Evolutionary conservation across 2,329 filamentous ascomycete genomes (phyloP), one percentile per base, ranked within the genome.

Genomic region (Penicillium sp.): DNA sequence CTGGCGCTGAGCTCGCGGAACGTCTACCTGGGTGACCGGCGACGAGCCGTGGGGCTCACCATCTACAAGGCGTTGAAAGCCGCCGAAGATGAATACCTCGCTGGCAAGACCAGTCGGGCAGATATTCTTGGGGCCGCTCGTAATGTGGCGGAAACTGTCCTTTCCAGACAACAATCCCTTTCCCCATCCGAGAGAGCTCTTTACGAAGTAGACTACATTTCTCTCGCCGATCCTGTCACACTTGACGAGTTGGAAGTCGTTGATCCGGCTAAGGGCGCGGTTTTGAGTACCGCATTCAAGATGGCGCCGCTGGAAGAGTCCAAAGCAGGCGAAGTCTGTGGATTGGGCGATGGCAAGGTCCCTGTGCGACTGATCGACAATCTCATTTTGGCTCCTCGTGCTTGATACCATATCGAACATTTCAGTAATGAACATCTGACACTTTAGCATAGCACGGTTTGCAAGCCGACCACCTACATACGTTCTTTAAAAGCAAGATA

Each of bases 351-450:
- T 48, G 83, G 82, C 3, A 84, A 84, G 1, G 87, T 87, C 15
- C 67, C 83, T 1, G 93, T 98, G 42, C 78, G 93, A 54, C 72
- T 98, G 69, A 96, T 98, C 66, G 93, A 98, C 65, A 98, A 98
- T 63, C 83, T 97, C 57, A 84, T 95, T 48, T 66, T 91, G 31
- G 71, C 76, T 58, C 64, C 70, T 42, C 60, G 47, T 38, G 34
- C 45, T 34, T 63, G 41, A 53, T 21, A 39, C 28, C 2, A 26
- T 47, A 35, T 19, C 15, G 21, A 45, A 15, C 22, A 31, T 8
- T 17, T 17, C 31, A 17, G 26, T 45, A 35, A 29, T 24, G 1
- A 52, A 49, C 22, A 45, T 45, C 2, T 45, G 33, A 26, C 28
- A 17, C 17, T 35, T 29, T 48, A 47, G 26, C 24, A 35, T 47